Percentiles rank a stretch among this genome's conserved stretches.
These are phyloP conservation scores for Haplosporangium sp. DNA, from an alignment of 371 early-diverging fungal species.

Conservation along the genomic window DNA sequence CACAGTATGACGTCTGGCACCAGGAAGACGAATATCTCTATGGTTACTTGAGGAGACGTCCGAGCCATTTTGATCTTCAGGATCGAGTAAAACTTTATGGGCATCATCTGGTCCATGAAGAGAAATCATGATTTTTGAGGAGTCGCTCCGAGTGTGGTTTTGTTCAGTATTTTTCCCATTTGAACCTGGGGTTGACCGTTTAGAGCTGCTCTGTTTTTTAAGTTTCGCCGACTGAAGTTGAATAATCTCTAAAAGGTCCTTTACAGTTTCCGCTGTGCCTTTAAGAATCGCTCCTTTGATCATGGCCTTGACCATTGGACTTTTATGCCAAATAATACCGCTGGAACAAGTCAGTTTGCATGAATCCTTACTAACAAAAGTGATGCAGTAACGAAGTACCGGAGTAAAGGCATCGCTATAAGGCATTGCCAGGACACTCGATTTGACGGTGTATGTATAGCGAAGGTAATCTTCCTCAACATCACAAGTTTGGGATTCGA, in stretches of 20 bases:
- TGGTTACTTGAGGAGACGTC: neutral
- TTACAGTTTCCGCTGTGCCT: slow-evolving; percentile 49
- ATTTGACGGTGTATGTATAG: slow-evolving; percentile 50
- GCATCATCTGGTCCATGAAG: slow-evolving; percentile 39
- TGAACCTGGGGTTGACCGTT: neutral
- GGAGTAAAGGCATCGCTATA: slow-evolving; percentile 74
- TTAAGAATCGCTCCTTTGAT: slow-evolving; percentile 50
- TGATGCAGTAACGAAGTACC: slow-evolving; percentile 67
- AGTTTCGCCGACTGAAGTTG: slow-evolving; percentile 29
- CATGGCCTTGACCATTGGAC: slow-evolving; percentile 64
- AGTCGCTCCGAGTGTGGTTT: slow-evolving; percentile 11
- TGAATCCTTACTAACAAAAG: slow-evolving; percentile 58
- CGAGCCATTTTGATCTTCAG: slow-evolving; percentile 12
- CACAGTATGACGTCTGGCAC: slow-evolving; percentile 49
- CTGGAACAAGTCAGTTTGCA: slow-evolving; percentile 64
- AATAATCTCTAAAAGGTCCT: slow-evolving; percentile 43
- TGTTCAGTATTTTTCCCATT: neutral
- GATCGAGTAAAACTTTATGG: slow-evolving; percentile 31
- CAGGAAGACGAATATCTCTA: slow-evolving; percentile 14
- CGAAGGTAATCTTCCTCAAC: slow-evolving; percentile 65
- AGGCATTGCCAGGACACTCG: slow-evolving; percentile 64
- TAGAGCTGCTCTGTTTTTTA: slow-evolving; percentile 2
- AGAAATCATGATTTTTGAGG: slow-evolving; percentile 34
- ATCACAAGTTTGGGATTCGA: slow-evolving; percentile 63
- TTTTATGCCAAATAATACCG: slow-evolving; percentile 69